These are phyloP conservation scores for Nitzschia sp. DNA, from an alignment of 108 stramenopile genomes.

Conservation along the genomic window DNA sequence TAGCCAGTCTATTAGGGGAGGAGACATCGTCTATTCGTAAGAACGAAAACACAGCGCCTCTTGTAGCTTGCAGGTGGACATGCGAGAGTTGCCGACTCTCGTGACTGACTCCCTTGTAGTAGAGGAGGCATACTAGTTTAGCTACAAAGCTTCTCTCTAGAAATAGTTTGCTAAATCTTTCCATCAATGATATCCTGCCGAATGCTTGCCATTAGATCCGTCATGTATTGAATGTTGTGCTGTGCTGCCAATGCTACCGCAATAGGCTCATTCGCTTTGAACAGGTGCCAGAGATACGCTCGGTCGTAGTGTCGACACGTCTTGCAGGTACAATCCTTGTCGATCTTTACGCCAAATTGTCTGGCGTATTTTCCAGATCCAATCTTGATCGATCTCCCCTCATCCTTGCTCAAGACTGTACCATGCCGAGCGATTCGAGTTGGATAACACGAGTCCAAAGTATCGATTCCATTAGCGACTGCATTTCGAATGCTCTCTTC, in stretches of 20 bases:
- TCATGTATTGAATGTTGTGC: conserved; percentile 95
- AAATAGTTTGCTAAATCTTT: conserved; percentile 70
- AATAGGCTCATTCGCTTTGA: conserved; percentile 89
- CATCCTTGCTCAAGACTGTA: conserved; percentile 61
- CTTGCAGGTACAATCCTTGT: conserved; percentile 70
- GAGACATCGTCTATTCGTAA: too few relatives aligned
- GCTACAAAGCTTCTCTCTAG: too few relatives aligned
- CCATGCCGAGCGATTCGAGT: conserved; percentile 87
- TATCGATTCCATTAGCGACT: conserved; percentile 83
- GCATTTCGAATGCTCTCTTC: conserved; percentile 79
- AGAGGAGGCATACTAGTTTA: too few relatives aligned
- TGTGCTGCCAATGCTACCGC: conserved; percentile 72
- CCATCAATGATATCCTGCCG: conserved; percentile 83
- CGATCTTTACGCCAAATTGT: conserved; percentile 73
- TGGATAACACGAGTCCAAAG: conserved; percentile 92
- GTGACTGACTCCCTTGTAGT: too few relatives aligned
- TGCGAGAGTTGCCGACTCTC: too few relatives aligned
- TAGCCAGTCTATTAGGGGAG: too few relatives aligned
- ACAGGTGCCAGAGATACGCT: conserved; percentile 91
- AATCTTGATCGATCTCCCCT: conserved; percentile 49
- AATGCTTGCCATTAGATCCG: conserved; percentile 80
- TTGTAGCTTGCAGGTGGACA: too few relatives aligned
- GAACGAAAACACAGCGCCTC: too few relatives aligned
- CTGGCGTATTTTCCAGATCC: conserved; percentile 54
- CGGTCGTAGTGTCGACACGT: conserved; percentile 88